phyloP scores from a whole-genome alignment of 495 filamentous ascomycete species.

The Daldinia vernicosa region DNA sequence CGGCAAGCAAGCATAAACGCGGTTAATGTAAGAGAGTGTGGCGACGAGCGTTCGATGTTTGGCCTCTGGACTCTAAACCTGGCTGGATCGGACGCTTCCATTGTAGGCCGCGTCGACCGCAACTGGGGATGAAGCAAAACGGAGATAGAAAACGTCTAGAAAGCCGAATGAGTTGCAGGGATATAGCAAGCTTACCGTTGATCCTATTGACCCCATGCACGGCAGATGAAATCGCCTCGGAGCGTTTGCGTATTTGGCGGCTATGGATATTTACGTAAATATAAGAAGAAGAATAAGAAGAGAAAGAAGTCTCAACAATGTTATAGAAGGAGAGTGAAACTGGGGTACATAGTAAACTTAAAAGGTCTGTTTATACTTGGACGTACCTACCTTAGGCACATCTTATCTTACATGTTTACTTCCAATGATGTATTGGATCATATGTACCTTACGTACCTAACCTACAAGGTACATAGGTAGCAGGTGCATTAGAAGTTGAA shows the following conservation, averaged over 20 bases:
- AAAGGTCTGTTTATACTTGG: conserved; percentile 1
- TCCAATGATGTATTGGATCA: not conserved
- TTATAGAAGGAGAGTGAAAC: not conserved
- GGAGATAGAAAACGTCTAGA: conserved; percentile 24
- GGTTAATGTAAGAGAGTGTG: conserved; percentile 18
- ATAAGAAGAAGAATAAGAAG: not conserved
- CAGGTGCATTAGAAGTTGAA: too few species aligned
- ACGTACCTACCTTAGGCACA: conserved; percentile 11
- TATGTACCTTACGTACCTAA: too few species aligned
- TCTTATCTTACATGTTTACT: not conserved
- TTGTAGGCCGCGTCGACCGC: conserved; percentile 13
- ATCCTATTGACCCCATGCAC: conserved; percentile 10
- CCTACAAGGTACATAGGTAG: too few species aligned
- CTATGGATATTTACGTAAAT: conserved; percentile 16
- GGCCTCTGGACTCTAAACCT: conserved; percentile 6
- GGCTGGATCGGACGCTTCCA: conserved; percentile 13
- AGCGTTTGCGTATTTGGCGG: conserved; percentile 8
- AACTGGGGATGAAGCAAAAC: conserved; percentile 12
- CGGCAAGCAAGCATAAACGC: conserved; percentile 21
- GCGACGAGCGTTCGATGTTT: conserved; percentile 12
- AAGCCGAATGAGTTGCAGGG: conserved; percentile 24
- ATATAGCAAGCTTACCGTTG: conserved; percentile 18
- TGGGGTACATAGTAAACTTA: not conserved
- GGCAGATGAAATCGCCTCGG: conserved; percentile 31
- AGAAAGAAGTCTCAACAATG: not conserved